Percentiles rank a stretch among this genome's conserved stretches.
Evolutionary conservation across 148 eudicot genomes (phyloP).

Genomic region (Camellia lanceoleosa): DNA sequence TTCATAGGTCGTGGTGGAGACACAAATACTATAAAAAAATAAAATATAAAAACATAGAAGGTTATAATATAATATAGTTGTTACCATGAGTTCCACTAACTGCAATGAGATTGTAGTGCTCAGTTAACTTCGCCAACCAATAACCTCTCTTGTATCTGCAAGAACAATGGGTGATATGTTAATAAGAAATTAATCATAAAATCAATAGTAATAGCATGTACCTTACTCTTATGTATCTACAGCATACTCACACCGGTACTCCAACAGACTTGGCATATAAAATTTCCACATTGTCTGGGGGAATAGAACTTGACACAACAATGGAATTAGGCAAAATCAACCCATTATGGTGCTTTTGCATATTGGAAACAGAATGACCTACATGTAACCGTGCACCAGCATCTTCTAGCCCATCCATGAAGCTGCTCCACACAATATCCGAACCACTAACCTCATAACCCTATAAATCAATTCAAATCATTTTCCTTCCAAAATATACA

Average conservation of each 20-base stretch:
- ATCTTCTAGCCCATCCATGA: conserved; percentile 13
- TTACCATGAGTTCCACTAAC: conserved; percentile 14
- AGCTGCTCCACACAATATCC: conserved; percentile 17
- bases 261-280: conserved; percentile 16
- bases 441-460: conserved; percentile 23
- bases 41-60: not conserved
- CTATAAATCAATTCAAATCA: not conserved
- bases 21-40: not conserved
- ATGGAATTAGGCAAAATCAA: conserved; percentile 10
- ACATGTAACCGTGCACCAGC: conserved; percentile 14
- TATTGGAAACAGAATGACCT: conserved; percentile 12
- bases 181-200: not conserved
- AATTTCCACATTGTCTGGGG: conserved; percentile 12
- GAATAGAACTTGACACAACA: conserved; percentile 19
- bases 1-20: not conserved
- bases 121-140: not conserved
- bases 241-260: conserved; percentile 9
- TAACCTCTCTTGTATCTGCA: not conserved
- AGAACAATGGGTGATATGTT: too few species aligned
- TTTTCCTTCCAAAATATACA: not conserved
- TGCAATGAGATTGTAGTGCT: conserved; percentile 12
- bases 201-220: not conserved
- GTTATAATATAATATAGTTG: not conserved
- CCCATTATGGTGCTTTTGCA: conserved; percentile 13
- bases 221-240: not conserved